Percentiles rank a stretch among this genome's conserved stretches.
Conservation (phyloP, 345 rosid genomes). For the Dipteronia dyeriana region DNA sequence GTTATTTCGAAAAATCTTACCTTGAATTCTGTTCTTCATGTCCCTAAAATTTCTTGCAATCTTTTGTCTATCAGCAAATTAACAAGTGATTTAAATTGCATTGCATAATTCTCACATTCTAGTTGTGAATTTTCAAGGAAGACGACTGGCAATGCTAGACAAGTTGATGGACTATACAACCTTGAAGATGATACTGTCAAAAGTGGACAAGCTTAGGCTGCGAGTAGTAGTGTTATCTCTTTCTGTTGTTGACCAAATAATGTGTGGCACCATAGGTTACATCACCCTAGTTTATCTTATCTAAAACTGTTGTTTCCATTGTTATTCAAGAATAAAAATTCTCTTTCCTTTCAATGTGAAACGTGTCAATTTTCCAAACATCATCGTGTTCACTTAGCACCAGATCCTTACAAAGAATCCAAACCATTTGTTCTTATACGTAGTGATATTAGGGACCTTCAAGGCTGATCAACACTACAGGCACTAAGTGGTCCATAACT, state of each 20-base stretch:
- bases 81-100: constrained; percentile 1
- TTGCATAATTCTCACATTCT: background rate
- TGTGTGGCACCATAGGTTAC: constrained; percentile 11
- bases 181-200: background rate
- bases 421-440: background rate
- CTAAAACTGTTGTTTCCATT: constrained; percentile 2
- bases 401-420: background rate
- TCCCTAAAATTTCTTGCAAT: background rate
- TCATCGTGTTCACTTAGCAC: background rate
- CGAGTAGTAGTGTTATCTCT: background rate
- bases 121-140: background rate
- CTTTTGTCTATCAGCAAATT: background rate
- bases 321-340: background rate
- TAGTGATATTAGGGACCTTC: constrained; percentile 16
- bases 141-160: constrained; percentile 16
- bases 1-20: background rate
- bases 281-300: constrained; percentile 17
- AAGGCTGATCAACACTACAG: background rate
- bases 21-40: background rate
- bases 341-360: constrained; percentile 4
- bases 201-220: background rate
- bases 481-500: background rate
- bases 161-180: background rate
- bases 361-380: background rate
- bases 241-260: background rate